These are phyloP conservation scores for Fusarium virguliforme DNA, from an alignment of 2,329 filamentous ascomycete genomes.

Conservation along the genomic window DNA sequence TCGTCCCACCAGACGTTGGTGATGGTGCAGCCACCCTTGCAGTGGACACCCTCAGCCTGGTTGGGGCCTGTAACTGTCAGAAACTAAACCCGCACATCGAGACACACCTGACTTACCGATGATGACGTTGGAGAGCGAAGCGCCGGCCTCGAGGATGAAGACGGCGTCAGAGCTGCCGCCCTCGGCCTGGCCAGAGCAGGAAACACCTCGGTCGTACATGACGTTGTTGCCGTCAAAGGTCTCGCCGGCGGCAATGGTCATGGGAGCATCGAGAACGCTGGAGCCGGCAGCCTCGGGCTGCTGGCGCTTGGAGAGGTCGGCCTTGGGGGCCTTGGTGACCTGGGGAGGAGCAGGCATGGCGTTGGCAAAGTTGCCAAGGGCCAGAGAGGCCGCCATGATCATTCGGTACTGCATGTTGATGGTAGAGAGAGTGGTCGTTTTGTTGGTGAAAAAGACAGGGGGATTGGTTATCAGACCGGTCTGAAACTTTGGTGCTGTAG, in stretches of 20 bases:
- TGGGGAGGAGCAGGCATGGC: slow-evolving; percentile 44
- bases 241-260: slow-evolving; percentile 49
- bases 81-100: not conserved
- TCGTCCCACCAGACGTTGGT: slow-evolving; percentile 66
- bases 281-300: slow-evolving; percentile 39
- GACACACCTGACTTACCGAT: slow-evolving; percentile 54
- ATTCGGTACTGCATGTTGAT: slow-evolving; percentile 51
- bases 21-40: slow-evolving; percentile 61
- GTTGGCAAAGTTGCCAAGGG: slow-evolving; percentile 42
- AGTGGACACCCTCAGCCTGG: slow-evolving; percentile 65
- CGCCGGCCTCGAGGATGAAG: slow-evolving; percentile 60
- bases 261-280: slow-evolving; percentile 47
- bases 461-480: slow-evolving; percentile 46
- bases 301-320: slow-evolving; percentile 40
- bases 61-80: slow-evolving; percentile 48
- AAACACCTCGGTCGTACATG: slow-evolving; percentile 50
- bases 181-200: slow-evolving; percentile 49
- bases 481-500: slow-evolving; percentile 31
- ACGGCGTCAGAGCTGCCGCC: slow-evolving; percentile 59
- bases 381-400: slow-evolving; percentile 48
- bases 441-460: slow-evolving; percentile 15
- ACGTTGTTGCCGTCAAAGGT: slow-evolving; percentile 52
- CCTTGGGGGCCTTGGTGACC: slow-evolving; percentile 41
- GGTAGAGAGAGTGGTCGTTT: slow-evolving; percentile 8
- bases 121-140: slow-evolving; percentile 64